phyloP scores from a whole-genome alignment of 2,329 filamentous ascomycete genomes.

The Aspergillus calidoustus region DNA sequence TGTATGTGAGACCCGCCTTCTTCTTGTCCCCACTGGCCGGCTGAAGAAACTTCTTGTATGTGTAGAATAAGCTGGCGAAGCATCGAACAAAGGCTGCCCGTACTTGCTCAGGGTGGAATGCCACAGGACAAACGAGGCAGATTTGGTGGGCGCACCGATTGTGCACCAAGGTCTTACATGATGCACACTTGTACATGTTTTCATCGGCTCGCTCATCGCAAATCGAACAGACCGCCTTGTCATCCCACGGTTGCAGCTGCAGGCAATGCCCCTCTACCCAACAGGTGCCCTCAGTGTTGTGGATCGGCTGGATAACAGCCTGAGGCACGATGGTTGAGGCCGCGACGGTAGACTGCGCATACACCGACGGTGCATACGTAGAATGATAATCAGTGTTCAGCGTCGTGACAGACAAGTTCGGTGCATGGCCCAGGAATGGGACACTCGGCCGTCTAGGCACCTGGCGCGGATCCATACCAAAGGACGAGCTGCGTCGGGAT shows the following conservation, averaged over 20 bases:
- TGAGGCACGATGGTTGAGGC: conserved; percentile 57
- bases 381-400: conserved; percentile 49
- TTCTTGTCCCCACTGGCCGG: conserved; percentile 65
- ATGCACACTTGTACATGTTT: conserved; percentile 54
- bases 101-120: conserved; percentile 69
- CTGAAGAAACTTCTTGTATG: conserved; percentile 67
- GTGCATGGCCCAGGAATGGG: conserved; percentile 71
- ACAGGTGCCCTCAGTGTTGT: conserved; percentile 47
- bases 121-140: conserved; percentile 67
- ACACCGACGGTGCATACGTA: conserved; percentile 54
- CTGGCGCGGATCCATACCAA: conserved; percentile 74
- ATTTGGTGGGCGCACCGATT: conserved; percentile 63
- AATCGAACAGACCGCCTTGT: conserved; percentile 51
- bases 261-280: conserved; percentile 56
- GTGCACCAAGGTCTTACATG: conserved; percentile 59
- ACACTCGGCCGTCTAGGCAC: conserved; percentile 65
- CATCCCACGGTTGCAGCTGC: conserved; percentile 49
- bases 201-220: conserved; percentile 64
- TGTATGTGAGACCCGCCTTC: conserved; percentile 65
- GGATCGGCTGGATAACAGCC: conserved; percentile 41
- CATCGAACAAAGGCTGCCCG: conserved; percentile 71
- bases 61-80: conserved; percentile 71
- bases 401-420: conserved; percentile 50
- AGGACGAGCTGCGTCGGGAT: conserved; percentile 90
- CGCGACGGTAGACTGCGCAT: conserved; percentile 56